Evolutionary conservation across 768 basidiomycete species (phyloP), one percentile per base, ranked within the genome.

Genomic region (Obba rivulosa): DNA sequence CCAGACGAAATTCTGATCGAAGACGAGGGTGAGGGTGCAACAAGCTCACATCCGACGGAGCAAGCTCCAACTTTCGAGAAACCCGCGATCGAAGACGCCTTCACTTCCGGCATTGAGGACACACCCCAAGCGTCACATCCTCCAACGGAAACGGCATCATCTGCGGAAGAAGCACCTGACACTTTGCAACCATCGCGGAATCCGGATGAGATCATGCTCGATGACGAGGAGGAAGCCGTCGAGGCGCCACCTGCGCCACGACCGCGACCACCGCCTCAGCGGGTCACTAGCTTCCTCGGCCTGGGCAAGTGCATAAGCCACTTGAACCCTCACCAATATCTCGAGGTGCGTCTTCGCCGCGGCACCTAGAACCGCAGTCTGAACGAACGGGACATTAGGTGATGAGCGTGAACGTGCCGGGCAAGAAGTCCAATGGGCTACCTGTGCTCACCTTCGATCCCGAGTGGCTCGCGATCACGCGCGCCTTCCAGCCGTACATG

Each of bases 391-490:
- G 28, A 13, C 28, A 13, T 13, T 13, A 31, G 28, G 28, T 31
- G 28, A 31, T 13, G 13, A 31, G 13, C 13, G 28, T 31, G 28
- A 31, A 31, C 7, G 7, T 31, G 5, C 28, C 28, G 7, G 7
- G 13, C 28, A 31, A 31, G 28, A 31, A 31, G 28, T 13, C 5
- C 28, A 13, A 31, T 31, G 28, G 28, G 28, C 28, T 52, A 8
- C 75, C 77, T 4, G 53, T 50, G 0, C 59, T 97, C 17, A 74
- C 77, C 13, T 96, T 79, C 65, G 93, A 97, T 59, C 83, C 85
- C 0, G 83, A 92, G 62, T 99, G 96, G 96, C 80, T 98, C 41
- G 93, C 92, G 0, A 92, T 99, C 59, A 83, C 82, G 4, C 85
- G 89, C 7, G 92, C 91, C 0, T 87, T 94, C 55, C 80, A 92